Base-by-base conservation (phyloP, 2,329 filamentous ascomycete species). In the Monilinia vaccinii-corymbosi region DNA sequence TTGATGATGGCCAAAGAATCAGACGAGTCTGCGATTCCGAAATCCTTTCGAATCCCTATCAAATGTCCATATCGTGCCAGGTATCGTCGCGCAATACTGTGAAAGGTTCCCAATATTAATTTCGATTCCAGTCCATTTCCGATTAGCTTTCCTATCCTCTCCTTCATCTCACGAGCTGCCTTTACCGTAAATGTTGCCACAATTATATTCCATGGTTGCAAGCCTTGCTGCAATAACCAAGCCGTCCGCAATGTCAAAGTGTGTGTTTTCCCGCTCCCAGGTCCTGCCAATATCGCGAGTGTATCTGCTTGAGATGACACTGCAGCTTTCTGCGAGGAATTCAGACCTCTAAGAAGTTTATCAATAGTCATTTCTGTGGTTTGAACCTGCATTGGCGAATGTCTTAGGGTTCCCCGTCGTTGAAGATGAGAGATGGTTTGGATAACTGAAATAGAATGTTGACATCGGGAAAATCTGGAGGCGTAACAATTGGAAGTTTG, bases 101-200 rank as follows among this genome's bases (percentile, higher is more conserved):
- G 93, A 67, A 99, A 97, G 0, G 94, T 99, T 21, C 93, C 93
- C 4, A 99, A 78, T 36, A 97, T 82, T 64, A 99, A 79, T 68
- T 85, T 88, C 58, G 81, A 85, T 70, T 91, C 89, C 18, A 86
- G 76, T 7, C 86, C 86, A 62, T 87, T 81, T 1, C 91, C 91
- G n/a, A 97, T 79, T n/a, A 89, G 80, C 61, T 81, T 86, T 0
- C 86, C 84, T 60, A 97, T 89, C 9, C 93, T 84, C 70, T 91
- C 85, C 69, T 91, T 91, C 93, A 99, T 99, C 76, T 97, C 93
- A 21, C 81, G 83, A 21, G 92, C 90, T 1, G 94, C 92, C 73
- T 97, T 97, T 72, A 96, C 91, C 2, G 94, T 99, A 71, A 99
- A 99, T 0, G 93, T 97, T 63, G 93, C 94, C 62, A 97, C 93